Conservation (phyloP, 2,329 filamentous ascomycete genomes). For the Pseudovirgaria hyperparasitica region DNA sequence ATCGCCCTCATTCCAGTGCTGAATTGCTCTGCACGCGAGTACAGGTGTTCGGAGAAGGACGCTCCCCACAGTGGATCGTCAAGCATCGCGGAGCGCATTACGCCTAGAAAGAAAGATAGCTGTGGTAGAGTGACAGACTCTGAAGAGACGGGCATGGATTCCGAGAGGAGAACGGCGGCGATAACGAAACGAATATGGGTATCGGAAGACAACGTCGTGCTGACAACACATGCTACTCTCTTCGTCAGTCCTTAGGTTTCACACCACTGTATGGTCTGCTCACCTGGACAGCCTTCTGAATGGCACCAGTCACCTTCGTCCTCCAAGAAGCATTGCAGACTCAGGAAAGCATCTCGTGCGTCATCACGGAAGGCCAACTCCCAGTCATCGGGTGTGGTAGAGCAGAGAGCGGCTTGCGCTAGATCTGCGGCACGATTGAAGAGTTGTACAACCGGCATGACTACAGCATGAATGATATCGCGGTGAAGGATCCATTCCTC, state of each 20-base stretch:
- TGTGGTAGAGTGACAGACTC: neutral
- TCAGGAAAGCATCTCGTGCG: conserved; percentile 44
- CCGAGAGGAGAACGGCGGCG: conserved; percentile 33
- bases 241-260: conserved; percentile 6
- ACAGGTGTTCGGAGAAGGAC: conserved; percentile 29
- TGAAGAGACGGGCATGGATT: conserved; percentile 1
- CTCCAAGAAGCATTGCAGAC: conserved; percentile 44
- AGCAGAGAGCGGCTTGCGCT: conserved; percentile 37
- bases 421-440: conserved; percentile 41
- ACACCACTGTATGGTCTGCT: conserved; percentile 1
- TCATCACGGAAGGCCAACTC: conserved; percentile 45
- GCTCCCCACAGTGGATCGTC: conserved; percentile 33
- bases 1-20: conserved; percentile 32
- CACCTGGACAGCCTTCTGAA: conserved; percentile 40
- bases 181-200: conserved; percentile 34
- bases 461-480: conserved; percentile 45
- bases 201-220: conserved; percentile 32
- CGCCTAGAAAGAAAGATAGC: conserved; percentile 27
- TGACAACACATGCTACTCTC: conserved; percentile 28
- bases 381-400: conserved; percentile 36
- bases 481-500: conserved; percentile 39
- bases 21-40: conserved; percentile 29
- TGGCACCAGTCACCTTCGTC: conserved; percentile 47
- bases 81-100: conserved; percentile 26
- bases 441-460: conserved; percentile 45